Conservation (phyloP, 2,329 filamentous ascomycete species). For the Catunica adiposa region DNA sequence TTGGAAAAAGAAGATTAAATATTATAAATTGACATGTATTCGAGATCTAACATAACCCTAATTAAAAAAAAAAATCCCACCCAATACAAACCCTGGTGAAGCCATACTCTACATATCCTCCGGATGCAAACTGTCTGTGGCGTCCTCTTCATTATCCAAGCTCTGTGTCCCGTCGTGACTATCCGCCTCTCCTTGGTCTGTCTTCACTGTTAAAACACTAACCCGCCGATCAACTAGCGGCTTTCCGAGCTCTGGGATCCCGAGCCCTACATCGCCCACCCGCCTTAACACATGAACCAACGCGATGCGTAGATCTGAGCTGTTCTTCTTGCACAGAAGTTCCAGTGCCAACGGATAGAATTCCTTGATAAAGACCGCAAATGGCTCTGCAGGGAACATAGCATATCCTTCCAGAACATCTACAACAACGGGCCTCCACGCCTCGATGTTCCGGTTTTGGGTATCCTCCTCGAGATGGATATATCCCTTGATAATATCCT, state of each 20-base stretch:
- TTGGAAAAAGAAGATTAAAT: background rate
- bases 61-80: background rate
- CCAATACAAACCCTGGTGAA: background rate
- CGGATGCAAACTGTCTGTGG: conserved; percentile 19
- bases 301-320: conserved; percentile 57
- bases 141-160: conserved; percentile 11
- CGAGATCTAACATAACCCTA: background rate
- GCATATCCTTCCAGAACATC: conserved; percentile 90
- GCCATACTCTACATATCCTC: conserved; percentile 1
- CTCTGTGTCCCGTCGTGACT: conserved; percentile 23
- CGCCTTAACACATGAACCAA: conserved; percentile 63
- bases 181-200: conserved; percentile 16
- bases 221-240: conserved; percentile 23
- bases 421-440: conserved; percentile 93
- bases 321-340: conserved; percentile 66
- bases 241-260: conserved; percentile 29
- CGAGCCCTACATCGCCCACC: conserved; percentile 61
- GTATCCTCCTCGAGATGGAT: conserved; percentile 82
- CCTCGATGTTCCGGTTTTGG: conserved; percentile 90
- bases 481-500: conserved; percentile 81
- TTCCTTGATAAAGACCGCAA: conserved; percentile 58
- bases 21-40: background rate
- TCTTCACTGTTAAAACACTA: conserved; percentile 17
- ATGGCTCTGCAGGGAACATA: conserved; percentile 64
- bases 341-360: conserved; percentile 83